Base-by-base conservation (phyloP, 306 rosid genomes). In the Castanea crenata region DNA sequence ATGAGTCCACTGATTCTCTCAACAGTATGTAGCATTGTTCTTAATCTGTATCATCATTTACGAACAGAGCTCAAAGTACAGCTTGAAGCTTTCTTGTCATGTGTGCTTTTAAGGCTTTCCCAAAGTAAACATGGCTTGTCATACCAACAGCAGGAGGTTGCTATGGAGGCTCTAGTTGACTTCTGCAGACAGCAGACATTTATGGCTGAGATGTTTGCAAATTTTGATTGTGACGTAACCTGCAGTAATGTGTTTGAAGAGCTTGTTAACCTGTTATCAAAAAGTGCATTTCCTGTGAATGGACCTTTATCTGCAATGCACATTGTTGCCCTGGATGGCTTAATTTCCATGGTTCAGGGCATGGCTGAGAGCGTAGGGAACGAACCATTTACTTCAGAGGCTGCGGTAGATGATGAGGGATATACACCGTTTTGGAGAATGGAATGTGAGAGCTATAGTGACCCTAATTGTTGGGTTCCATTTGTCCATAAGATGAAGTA, bases 221-320 rank as follows among this genome's bases (percentile, higher is more conserved):
- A 91, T 88, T 93, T 91, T 74, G 98, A 93, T 79, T 91, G 98
- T 81, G 98, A 93, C 84, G 89, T 93, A 77, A 91, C 98, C 21
- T 90, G 99, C 86, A 91, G 94, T 83, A 95, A 95, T 83, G 92
- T 95, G 82, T 95, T 95, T 81, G 98, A 93, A 85, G 98, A 91
- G 75, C 92, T 93, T 77, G 89, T 91, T 78, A 93, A 91, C 87
- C 87, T 93, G 77, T 79, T 93, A 80, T 91, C 97, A 20, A 93
- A 85, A 83, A 93, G 97, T 73, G 98, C 97, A 83, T 93, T 93
- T 85, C 94, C 97, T 79, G 97, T 93, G 73, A 91, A 93, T 74
- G 87, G 93, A 80, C 98, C 96, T 57, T 82, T 93, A 85, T 93
- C 98, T 67, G 83, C 98, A 76, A 89, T 91, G 93, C 98, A 91